phyloP scores from a whole-genome alignment of 768 basidiomycete species.

The Collybiopsis confluens region DNA sequence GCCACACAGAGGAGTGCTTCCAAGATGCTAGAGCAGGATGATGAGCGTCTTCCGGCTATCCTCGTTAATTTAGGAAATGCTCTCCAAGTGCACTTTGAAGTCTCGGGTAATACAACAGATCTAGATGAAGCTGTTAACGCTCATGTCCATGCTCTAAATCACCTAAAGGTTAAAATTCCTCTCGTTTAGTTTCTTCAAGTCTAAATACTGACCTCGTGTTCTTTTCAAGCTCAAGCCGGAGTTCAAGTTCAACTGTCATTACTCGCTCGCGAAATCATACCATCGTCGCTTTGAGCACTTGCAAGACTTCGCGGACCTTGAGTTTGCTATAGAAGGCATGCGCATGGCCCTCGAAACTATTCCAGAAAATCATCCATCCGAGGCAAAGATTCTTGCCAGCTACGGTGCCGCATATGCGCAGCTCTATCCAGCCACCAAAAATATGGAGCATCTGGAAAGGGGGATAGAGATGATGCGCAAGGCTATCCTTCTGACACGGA shows the following conservation, averaged over 20 bases:
- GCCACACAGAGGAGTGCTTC: constrained; percentile 15
- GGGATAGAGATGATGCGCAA: constrained; percentile 6
- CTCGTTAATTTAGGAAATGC: constrained; percentile 24
- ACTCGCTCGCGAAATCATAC: not conserved
- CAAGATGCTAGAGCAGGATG: constrained; percentile 8
- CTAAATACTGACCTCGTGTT: not conserved
- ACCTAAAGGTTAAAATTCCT: not conserved
- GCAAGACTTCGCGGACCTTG: not conserved
- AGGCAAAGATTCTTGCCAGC: constrained; percentile 9
- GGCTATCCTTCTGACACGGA: constrained; percentile 12
- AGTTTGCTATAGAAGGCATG: not conserved
- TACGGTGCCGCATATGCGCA: constrained; percentile 8
- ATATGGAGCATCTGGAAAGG: constrained; percentile 7
- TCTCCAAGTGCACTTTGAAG: constrained; percentile 22
- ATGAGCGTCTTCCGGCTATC: constrained; percentile 13
- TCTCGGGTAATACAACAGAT: constrained; percentile 18
- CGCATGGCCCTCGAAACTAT: not conserved
- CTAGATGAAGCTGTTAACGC: constrained; percentile 20
- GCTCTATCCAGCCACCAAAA: constrained; percentile 5
- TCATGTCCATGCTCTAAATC: constrained; percentile 1
- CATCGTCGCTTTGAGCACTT: constrained; percentile 1
- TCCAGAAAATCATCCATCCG: not conserved
- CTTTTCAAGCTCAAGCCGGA: not conserved
- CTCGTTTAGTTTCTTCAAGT: not conserved
- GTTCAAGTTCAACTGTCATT: not conserved